Evolutionary conservation across 306 rosid genomes (phyloP).

Genomic region (Malus domestica): ASM211411v1 NC_041797.1:30255501-30256000

Average conservation of each 20-base stretch:
- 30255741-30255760: constrained; percentile 16
- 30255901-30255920: constrained; percentile 32
- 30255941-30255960: background rate
- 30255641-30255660: constrained; percentile 15
- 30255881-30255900: constrained; percentile 20
- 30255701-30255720: constrained; percentile 2
- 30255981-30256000: constrained; percentile 35
- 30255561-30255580: too few species aligned
- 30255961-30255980: constrained; percentile 16
- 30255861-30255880: constrained; percentile 25
- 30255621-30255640: constrained; percentile 12
- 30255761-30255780: constrained; percentile 14
- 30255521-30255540: too few species aligned
- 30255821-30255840: constrained; percentile 20
- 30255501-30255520: too few species aligned
- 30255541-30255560: too few species aligned
- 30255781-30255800: background rate
- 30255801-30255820: constrained; percentile 22
- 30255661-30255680: constrained; percentile 10
- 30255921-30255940: too few species aligned
- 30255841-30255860: background rate
- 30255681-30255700: constrained; percentile 26
- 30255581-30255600: constrained; percentile 3
- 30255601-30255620: background rate
- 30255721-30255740: constrained; percentile 2